phyloP scores from a whole-genome alignment of 2,329 filamentous ascomycete genomes.

The Aspergillus unguis region DNA sequence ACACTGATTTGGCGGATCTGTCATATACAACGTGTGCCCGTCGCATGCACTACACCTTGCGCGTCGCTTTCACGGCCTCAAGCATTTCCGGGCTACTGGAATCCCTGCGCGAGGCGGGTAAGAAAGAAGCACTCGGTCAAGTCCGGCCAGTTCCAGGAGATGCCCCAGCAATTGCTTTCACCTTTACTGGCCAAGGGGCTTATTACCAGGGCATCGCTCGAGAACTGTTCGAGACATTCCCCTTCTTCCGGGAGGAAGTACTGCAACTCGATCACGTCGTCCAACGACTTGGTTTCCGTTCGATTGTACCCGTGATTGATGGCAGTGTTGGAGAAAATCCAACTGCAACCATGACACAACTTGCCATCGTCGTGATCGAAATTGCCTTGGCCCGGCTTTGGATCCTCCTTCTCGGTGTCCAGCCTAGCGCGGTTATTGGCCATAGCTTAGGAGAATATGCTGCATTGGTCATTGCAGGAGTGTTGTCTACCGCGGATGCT shows the following conservation, averaged over 20 bases:
- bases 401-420: conserved; percentile 26
- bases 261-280: conserved; percentile 22
- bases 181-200: conserved; percentile 14
- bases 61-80: conserved; percentile 6
- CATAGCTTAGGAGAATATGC: conserved; percentile 41
- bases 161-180: conserved; percentile 8
- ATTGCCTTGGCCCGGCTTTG: conserved; percentile 40
- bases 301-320: conserved; percentile 22
- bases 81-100: conserved; percentile 4
- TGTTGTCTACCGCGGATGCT: conserved; percentile 32
- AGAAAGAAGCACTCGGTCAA: conserved; percentile 38
- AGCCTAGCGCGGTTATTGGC: conserved; percentile 53
- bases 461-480: conserved; percentile 32
- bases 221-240: conserved; percentile 27
- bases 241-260: conserved; percentile 22
- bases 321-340: conserved; percentile 39
- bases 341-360: conserved; percentile 29
- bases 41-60: conserved; percentile 32
- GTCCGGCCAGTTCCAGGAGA: conserved; percentile 50
- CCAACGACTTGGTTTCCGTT: conserved; percentile 24
- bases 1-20: conserved; percentile 51
- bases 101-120: not conserved
- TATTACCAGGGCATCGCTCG: conserved; percentile 3
- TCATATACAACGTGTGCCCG: conserved; percentile 65
- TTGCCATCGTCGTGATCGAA: conserved; percentile 37